These are phyloP conservation scores for Cryphonectria japonica DNA, from an alignment of 2,329 filamentous ascomycete genomes.

Conservation along the genomic window DNA sequence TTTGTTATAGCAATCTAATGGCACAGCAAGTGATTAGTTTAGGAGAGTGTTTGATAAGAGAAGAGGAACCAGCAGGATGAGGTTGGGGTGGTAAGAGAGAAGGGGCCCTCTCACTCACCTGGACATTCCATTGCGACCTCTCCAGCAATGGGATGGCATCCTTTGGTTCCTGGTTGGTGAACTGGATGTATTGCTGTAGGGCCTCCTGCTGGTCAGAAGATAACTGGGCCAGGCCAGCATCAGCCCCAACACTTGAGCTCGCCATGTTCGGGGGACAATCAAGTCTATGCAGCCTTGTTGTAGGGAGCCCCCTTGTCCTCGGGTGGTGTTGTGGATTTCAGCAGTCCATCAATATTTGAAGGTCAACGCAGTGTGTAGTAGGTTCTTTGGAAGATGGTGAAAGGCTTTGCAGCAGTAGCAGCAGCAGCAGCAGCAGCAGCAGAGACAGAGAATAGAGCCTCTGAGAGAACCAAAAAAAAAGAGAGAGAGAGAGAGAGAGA, in stretches of 20 bases:
- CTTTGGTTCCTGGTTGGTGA: slow-evolving; percentile 80
- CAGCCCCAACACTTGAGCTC: slow-evolving; percentile 40
- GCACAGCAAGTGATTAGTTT: not conserved
- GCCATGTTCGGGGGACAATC: slow-evolving; percentile 43
- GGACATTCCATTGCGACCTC: slow-evolving; percentile 94
- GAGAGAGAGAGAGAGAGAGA: too few relatives aligned
- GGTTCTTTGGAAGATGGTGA: too few relatives aligned
- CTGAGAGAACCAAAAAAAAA: too few relatives aligned
- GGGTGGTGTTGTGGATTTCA: not conserved
- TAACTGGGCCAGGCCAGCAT: slow-evolving; percentile 69
- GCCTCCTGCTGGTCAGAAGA: slow-evolving; percentile 78
- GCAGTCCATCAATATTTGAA: slow-evolving; percentile 17
- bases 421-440: too few relatives aligned
- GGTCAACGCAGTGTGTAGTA: not conserved
- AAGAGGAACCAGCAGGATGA: too few relatives aligned
- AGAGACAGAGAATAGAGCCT: too few relatives aligned
- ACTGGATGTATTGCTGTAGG: slow-evolving; percentile 83
- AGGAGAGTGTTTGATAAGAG: not conserved
- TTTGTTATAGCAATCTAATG: slow-evolving; percentile 88
- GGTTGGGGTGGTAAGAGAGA: not conserved
- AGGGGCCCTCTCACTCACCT: slow-evolving; percentile 54
- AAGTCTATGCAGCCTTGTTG: not conserved
- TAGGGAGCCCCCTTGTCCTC: slow-evolving; percentile 4
- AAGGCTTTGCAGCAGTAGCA: too few relatives aligned
- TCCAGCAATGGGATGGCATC: slow-evolving; percentile 79